These are phyloP conservation scores for Davidsoniella eucalypti DNA, from an alignment of 2,329 filamentous ascomycete species.

Conservation along the genomic window DNA sequence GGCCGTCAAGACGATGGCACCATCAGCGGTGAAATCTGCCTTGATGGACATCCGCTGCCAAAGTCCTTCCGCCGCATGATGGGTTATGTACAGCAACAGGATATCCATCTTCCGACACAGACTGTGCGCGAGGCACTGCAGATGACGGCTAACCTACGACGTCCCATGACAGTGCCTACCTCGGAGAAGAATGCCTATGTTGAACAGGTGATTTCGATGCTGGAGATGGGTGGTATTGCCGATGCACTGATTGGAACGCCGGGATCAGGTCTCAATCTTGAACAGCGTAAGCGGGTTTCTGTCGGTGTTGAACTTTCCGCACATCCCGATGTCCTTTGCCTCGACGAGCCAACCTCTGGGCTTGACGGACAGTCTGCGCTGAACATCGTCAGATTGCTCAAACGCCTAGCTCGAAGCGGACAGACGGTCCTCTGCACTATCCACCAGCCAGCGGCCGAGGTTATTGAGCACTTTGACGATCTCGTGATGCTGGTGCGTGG, in stretches of 20 bases:
- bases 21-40: slow-evolving; percentile 56
- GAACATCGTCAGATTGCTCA: slow-evolving; percentile 47
- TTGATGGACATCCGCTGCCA: slow-evolving; percentile 56
- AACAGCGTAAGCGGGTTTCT: slow-evolving; percentile 38
- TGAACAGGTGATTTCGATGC: slow-evolving; percentile 55
- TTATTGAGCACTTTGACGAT: slow-evolving; percentile 51
- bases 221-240: slow-evolving; percentile 32
- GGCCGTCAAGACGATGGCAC: slow-evolving; percentile 65
- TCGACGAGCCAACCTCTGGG: slow-evolving; percentile 47
- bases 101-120: slow-evolving; percentile 55
- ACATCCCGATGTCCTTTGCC: slow-evolving; percentile 42
- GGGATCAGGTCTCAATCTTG: slow-evolving; percentile 36
- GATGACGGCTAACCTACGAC: slow-evolving; percentile 54
- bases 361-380: slow-evolving; percentile 54
- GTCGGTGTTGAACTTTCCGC: slow-evolving; percentile 46
- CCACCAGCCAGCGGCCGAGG: slow-evolving; percentile 50
- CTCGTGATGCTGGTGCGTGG: slow-evolving; percentile 48
- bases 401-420: slow-evolving; percentile 47
- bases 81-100: slow-evolving; percentile 68
- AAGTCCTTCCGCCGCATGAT: slow-evolving; percentile 64
- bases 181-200: slow-evolving; percentile 50
- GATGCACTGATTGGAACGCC: slow-evolving; percentile 31
- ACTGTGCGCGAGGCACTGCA: slow-evolving; percentile 61
- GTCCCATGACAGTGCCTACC: slow-evolving; percentile 36
- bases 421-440: slow-evolving; percentile 56